Evolutionary conservation across 1,284 basidiomycete genomes (phyloP), one percentile per base, ranked within the genome.

Genomic region (Inonotus obliquus): DNA sequence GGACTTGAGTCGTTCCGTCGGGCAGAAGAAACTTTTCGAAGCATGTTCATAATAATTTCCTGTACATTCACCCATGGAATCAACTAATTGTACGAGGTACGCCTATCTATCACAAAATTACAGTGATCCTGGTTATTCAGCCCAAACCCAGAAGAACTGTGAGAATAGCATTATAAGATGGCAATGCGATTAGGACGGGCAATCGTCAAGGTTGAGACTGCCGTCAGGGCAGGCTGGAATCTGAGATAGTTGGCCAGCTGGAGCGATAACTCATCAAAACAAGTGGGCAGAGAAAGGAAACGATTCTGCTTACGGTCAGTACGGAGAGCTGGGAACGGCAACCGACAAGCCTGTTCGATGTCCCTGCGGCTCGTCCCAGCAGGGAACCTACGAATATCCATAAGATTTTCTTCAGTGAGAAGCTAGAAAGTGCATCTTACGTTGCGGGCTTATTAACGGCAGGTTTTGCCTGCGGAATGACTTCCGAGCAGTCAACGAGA

Each of bases 401-500:
- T 11, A 11, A 17, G 14, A n/a, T 9, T 52, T 6, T 52, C 9
- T 14, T 27, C 6, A 52, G 4, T 4, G 29, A 52, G 35, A 4
- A 39, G 37, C 19, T n/a, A 5, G 41, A 17, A 49, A 21, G 10
- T 6, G n/a, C 19, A 32, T 38, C 57, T 32, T 27, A 60, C 59
- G 64, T 65, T 3, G 64, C 64, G 41, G 58, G 62, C 23, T 52
- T 58, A 7, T 21, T 39, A 49, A 61, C 54, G 21, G 64, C 35
- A 13, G 64, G 54, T 25, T 25, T 29, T 14, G 62, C 25, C 4
- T 32, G 17, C 4, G 64, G 64, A 32, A 66, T 65, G 54, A 66
- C 45, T 13, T 65, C 65, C 25, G 65, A 65, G 41, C 65, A 66
- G 58, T 66, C 65, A 47, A 66, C 54, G 32, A 66, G 60, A 9